Conservation (phyloP, 192 early-diverging fungal species). For the Podila horticola region DNA sequence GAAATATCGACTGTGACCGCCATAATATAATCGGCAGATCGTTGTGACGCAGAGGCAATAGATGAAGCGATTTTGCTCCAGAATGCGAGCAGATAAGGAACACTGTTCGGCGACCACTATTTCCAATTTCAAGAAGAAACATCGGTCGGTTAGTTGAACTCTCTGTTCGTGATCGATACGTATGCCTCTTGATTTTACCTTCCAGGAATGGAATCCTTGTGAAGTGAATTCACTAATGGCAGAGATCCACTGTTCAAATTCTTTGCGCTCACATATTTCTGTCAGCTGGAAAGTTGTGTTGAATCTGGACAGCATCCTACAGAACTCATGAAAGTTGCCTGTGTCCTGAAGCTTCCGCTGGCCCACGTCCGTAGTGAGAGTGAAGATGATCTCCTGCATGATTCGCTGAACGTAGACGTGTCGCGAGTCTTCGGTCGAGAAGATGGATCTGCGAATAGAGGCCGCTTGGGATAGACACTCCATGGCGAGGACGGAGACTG, state of each 20-base stretch:
- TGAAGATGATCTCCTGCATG: conserved; percentile 74
- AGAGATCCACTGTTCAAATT: conserved; percentile 72
- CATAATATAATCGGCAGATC: conserved; percentile 11
- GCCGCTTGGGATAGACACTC: conserved; percentile 84
- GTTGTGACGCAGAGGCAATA: conserved; percentile 30
- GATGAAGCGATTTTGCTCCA: conserved; percentile 85
- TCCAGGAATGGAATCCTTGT: conserved; percentile 68
- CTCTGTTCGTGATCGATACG: too few species aligned
- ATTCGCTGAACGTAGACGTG: conserved; percentile 72
- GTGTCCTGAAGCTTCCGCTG: conserved; percentile 68
- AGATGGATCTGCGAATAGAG: conserved; percentile 86
- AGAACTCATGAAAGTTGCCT: conserved; percentile 88
- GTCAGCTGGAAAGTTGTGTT: conserved; percentile 81
- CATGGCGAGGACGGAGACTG: conserved; percentile 52
- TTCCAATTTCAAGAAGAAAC: not conserved
- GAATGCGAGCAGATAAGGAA: conserved; percentile 82
- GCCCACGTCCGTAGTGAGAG: conserved; percentile 68
- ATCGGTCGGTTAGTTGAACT: too few species aligned
- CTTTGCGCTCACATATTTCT: conserved; percentile 76
- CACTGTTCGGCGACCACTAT: conserved; percentile 78
- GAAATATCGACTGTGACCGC: conserved; percentile 51
- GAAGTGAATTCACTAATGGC: conserved; percentile 71
- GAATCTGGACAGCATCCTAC: conserved; percentile 83
- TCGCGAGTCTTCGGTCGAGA: conserved; percentile 74
- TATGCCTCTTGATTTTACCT: conserved; percentile 51